Base-by-base conservation (phyloP, 2,329 filamentous ascomycete species). In the Epichloe uncinata region DNA sequence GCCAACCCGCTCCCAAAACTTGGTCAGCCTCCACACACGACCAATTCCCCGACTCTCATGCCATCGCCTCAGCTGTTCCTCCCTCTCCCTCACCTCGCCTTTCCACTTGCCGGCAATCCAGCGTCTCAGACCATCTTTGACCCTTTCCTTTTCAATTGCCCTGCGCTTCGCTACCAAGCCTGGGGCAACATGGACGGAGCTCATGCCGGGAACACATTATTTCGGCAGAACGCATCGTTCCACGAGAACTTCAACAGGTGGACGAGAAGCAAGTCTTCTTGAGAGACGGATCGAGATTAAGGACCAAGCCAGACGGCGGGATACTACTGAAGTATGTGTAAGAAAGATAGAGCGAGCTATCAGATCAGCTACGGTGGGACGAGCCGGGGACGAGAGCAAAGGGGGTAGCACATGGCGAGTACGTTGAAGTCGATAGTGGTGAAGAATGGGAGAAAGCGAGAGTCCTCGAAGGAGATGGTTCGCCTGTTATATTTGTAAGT, bases 271-370 rank as follows among this genome's bases (percentile, higher is more conserved):
- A 2, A 87, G 70, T 11, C 76, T 75, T 45, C 78, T 76, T 26
- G 81, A 77, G 4, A 87, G 72, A 33, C 78, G 77, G 58, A 86
- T 86, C 47, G 77, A 75, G 5, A 81, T 77, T 3, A 87, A 71
- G 13, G 74, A 82, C 50, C 81, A 75, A 43, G 77, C 78, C 3
- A 87, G 73, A 20, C 73, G 70, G 18, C 81, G 76, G 3, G 82
- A 84, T 22, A 82, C 74, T 43, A 82, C 72, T 35, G 82, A 78
- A 13, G 80, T 86, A 49, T 75, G 71, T 40, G 81, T 84, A 41
- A 85, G 66, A 64, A 85, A 83, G 60, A 87, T 85, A 61, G 72
- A 75, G 40, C 81, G 75, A 20, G 71, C 65, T 48, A 82, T 79
- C 13, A 86, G 78, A 50, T 84, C 78, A 37, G 77, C 64, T 2